These are phyloP conservation scores for Kazachstania martiniae DNA, from an alignment of 805 yeast species.

Conservation along the genomic window DNA sequence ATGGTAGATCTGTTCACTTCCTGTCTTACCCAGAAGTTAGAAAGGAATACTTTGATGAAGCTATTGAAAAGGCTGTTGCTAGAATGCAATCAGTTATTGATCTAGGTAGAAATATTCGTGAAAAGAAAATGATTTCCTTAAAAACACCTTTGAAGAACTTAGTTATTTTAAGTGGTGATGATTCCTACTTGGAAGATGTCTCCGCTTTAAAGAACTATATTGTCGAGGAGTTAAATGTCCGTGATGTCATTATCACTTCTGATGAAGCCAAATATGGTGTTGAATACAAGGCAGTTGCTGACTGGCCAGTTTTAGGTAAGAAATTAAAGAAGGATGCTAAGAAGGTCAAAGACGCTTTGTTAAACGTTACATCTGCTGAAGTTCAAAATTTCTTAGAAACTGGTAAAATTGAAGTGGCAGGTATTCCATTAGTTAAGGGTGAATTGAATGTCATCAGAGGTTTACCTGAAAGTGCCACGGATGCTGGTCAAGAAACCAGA, in stretches of 20 bases:
- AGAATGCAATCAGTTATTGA: conserved; percentile 98
- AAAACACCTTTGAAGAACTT: conserved; percentile 89
- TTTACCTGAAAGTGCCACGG: conserved; percentile 54
- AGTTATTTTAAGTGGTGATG: conserved; percentile 75
- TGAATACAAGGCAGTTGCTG: conserved; percentile 89
- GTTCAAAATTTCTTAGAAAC: conserved; percentile 63
- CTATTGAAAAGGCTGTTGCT: conserved; percentile 76
- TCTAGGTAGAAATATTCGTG: conserved; percentile 92
- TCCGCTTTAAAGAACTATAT: conserved; percentile 70
- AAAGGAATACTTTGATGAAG: conserved; percentile 67
- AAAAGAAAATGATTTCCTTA: conserved; percentile 84
- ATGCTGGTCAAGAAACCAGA: conserved; percentile 74
- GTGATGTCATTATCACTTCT: conserved; percentile 75
- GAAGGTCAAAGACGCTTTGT: conserved; percentile 89
- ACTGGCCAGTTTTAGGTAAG: conserved; percentile 98
- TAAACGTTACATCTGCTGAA: conserved; percentile 66
- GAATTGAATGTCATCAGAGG: conserved; percentile 88
- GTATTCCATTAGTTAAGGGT: conserved; percentile 75
- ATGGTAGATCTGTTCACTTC: conserved; percentile 85
- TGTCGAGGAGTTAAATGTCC: conserved; percentile 83
- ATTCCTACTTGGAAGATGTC: conserved; percentile 63
- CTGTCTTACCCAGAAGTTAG: conserved; percentile 80
- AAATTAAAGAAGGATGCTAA: conserved; percentile 90
- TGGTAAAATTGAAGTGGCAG: conserved; percentile 78
- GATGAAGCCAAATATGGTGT: conserved; percentile 91